A percentile compares a stretch with the other conserved stretches of the same genome.
Evolutionary conservation across 345 rosid genomes (phyloP).

Genomic region (rapeseed (Brassica napus)): DNA sequence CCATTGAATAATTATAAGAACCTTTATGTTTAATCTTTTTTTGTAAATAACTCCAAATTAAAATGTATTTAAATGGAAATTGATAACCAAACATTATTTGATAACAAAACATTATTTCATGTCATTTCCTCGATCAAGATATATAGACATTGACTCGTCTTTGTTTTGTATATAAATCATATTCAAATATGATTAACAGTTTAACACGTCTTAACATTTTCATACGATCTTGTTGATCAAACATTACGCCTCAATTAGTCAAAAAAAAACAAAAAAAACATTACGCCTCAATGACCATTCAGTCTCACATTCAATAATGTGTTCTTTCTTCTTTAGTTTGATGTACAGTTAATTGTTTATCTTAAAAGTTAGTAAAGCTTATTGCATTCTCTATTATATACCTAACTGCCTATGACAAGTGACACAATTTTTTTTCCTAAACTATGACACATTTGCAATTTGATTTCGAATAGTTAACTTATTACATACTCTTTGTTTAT

Average conservation of each 20-base stretch:
- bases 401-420: neutral
- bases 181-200: constrained; percentile 2
- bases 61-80: neutral
- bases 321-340: neutral
- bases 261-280: neutral
- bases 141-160: neutral
- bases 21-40: neutral
- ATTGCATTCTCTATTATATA: neutral
- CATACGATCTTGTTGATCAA: neutral
- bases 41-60: neutral
- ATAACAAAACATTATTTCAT: neutral
- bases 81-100: neutral
- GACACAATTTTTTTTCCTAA: neutral
- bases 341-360: neutral
- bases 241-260: neutral
- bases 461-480: neutral
- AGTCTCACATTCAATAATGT: neutral
- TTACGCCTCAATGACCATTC: neutral
- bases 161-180: neutral
- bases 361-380: neutral
- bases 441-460: neutral
- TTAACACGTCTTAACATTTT: constrained; percentile 11
- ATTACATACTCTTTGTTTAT: neutral
- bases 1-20: neutral
- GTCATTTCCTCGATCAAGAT: neutral